Evolutionary conservation across 768 basidiomycete genomes (phyloP).

Genomic region (Collybia nuda): DNA sequence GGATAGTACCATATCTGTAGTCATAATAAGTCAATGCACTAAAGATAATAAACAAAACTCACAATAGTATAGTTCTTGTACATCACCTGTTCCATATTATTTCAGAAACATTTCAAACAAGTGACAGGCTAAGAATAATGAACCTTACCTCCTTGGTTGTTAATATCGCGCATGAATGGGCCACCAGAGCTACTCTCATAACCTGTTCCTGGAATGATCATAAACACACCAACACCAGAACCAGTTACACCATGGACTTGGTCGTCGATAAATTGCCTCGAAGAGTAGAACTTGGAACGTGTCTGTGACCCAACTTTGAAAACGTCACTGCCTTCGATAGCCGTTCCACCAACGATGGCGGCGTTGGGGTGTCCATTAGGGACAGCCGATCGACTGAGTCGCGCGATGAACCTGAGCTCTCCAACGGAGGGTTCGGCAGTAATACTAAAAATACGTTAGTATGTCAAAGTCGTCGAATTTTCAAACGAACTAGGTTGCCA

Average conservation of each 20-base stretch:
- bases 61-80: slow-evolving; percentile 37
- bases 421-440: slow-evolving; percentile 34
- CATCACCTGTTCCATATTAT: slow-evolving; percentile 16
- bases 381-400: slow-evolving; percentile 24
- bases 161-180: slow-evolving; percentile 34
- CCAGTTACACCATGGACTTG: slow-evolving; percentile 33
- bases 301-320: slow-evolving; percentile 29
- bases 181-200: slow-evolving; percentile 31
- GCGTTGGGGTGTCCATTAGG: slow-evolving; percentile 26
- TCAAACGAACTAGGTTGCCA: slow-evolving; percentile 32
- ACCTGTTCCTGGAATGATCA: slow-evolving; percentile 32
- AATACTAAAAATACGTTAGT: slow-evolving; percentile 16
- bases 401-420: slow-evolving; percentile 36
- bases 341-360: slow-evolving; percentile 29
- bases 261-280: slow-evolving; percentile 35
- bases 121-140: background rate
- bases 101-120: background rate
- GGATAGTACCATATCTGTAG: slow-evolving; percentile 19
- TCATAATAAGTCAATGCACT: slow-evolving; percentile 11
- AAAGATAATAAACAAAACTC: slow-evolving; percentile 9
- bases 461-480: background rate
- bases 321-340: slow-evolving; percentile 36
- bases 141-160: slow-evolving; percentile 30
- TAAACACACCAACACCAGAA: slow-evolving; percentile 24
- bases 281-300: slow-evolving; percentile 36